Base-by-base conservation (phyloP, 2,329 filamentous ascomycete genomes). In the Knufia fluminis region DNA sequence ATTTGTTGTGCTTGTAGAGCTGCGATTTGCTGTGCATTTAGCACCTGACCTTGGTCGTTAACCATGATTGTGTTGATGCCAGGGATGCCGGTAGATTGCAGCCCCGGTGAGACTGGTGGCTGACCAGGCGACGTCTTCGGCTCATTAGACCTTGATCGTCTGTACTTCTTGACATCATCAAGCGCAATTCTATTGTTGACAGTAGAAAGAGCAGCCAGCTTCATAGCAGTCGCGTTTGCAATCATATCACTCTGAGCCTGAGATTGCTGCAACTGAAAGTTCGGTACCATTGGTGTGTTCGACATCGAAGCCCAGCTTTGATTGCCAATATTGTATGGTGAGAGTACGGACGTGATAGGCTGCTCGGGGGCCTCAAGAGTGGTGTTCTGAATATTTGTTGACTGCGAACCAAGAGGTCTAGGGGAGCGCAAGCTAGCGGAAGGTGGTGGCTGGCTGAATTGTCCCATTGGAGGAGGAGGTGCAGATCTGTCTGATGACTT, bases 301-400 rank as follows among this genome's bases (percentile, higher is more conserved):
- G 94, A 83, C 86, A 96, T 94, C 7, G 92, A 97, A 20, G 92
- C 92, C 92, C 92, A 98, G 73, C 92, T 97, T 50, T 87, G 88
- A 64, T 88, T 88, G 46, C 83, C 78, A 31, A 83, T 75, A 54
- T 79, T 81, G 62, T 82, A 74, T 0, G 92, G 92, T 16, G 92
- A 97, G 51, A 98, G 74, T 55, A 95, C 70, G 2, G 90, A 88
- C 61, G 94, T 75, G 50, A 91, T 88, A 46, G 80, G 76, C 57
- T 80, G 81, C 44, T 94, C 86, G 19, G 78, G 78, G 1, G 85
- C 79, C 54, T 78, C 85, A 31, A 95, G 75, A 0, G 86, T 92
- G 10, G 89, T 94, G 59, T 70, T 94, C 68, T 95, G 90, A 46
- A 94, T 82, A 60, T 84, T 84, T 52, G 80, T 76, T 28, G 80